These are phyloP conservation scores for Ogataea pilisensis DNA, from an alignment of 805 yeast genomes.

Conservation along the genomic window DNA sequence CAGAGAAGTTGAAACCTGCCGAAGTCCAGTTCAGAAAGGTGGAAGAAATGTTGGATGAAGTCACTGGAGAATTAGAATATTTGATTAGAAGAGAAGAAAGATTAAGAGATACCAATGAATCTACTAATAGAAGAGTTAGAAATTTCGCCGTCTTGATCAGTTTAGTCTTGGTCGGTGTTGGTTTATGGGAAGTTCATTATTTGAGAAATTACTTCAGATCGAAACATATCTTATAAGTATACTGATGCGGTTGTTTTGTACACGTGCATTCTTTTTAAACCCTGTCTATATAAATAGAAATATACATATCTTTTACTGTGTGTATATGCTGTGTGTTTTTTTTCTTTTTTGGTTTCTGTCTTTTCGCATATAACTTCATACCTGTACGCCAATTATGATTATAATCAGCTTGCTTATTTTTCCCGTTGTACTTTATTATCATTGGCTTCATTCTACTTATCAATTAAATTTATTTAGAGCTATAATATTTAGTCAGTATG, in stretches of 20 bases:
- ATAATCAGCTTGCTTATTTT: too few relatives aligned
- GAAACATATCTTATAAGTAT: constrained; percentile 70
- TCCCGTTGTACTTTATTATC: too few relatives aligned
- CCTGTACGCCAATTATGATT: too few relatives aligned
- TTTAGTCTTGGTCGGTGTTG: constrained; percentile 67
- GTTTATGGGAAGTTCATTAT: constrained; percentile 90
- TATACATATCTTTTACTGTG: too few relatives aligned
- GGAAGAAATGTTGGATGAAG: constrained; percentile 82
- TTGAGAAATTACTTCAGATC: constrained; percentile 89
- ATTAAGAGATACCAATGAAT: constrained; percentile 94
- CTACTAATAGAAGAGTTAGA: constrained; percentile 89
- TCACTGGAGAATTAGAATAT: constrained; percentile 74
- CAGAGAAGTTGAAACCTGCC: constrained; percentile 87
- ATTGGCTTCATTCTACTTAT: too few relatives aligned
- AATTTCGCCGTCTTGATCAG: constrained; percentile 74
- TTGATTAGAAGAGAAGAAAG: constrained; percentile 84
- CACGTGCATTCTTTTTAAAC: neutral
- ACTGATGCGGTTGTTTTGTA: neutral
- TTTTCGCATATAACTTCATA: too few relatives aligned
- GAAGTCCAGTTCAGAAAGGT: constrained; percentile 87
- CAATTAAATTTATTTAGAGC: too few relatives aligned
- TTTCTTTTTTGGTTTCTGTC: too few relatives aligned
- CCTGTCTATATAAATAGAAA: too few relatives aligned
- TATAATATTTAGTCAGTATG: too few relatives aligned
- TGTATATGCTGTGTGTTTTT: too few relatives aligned